Conservation (phyloP, 2,329 filamentous ascomycete genomes). For the Fusarium sp. region DNA sequence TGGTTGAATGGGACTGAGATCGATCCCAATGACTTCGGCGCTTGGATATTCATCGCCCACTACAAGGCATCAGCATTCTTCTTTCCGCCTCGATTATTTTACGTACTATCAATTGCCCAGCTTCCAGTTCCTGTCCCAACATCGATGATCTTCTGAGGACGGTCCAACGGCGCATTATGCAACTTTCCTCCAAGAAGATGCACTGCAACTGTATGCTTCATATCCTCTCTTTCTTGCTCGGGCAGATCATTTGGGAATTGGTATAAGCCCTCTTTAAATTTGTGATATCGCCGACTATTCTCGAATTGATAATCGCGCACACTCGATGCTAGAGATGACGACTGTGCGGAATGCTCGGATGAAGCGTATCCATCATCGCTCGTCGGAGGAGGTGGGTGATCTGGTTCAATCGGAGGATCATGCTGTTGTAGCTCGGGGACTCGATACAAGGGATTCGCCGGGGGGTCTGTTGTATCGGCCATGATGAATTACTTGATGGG, state of each 20-base stretch:
- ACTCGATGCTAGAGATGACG: conserved; percentile 42
- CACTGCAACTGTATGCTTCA: conserved; percentile 54
- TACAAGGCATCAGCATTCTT: background rate
- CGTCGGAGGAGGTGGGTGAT: background rate
- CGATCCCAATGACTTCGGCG: conserved; percentile 53
- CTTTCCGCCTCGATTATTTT: too few species aligned
- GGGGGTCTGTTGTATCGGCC: background rate
- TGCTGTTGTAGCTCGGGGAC: background rate
- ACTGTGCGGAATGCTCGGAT: conserved; percentile 9
- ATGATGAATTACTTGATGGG: background rate
- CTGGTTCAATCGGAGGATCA: conserved; percentile 25
- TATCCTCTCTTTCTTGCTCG: conserved; percentile 57
- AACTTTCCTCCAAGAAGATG: conserved; percentile 51
- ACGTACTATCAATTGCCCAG: conserved; percentile 59
- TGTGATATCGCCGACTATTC: conserved; percentile 56
- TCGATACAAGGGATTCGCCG: background rate
- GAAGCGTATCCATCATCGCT: conserved; percentile 29
- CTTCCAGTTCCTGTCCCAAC: conserved; percentile 50
- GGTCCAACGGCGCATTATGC: conserved; percentile 55
- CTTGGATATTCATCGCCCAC: conserved; percentile 53
- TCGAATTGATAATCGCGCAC: conserved; percentile 55
- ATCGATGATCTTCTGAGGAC: conserved; percentile 53
- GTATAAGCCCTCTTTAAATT: conserved; percentile 53
- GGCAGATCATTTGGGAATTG: conserved; percentile 56
- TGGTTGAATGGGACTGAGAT: conserved; percentile 53